phyloP scores from a whole-genome alignment of 2,329 filamentous ascomycete genomes.

The Aureobasidium mangrovei region DNA sequence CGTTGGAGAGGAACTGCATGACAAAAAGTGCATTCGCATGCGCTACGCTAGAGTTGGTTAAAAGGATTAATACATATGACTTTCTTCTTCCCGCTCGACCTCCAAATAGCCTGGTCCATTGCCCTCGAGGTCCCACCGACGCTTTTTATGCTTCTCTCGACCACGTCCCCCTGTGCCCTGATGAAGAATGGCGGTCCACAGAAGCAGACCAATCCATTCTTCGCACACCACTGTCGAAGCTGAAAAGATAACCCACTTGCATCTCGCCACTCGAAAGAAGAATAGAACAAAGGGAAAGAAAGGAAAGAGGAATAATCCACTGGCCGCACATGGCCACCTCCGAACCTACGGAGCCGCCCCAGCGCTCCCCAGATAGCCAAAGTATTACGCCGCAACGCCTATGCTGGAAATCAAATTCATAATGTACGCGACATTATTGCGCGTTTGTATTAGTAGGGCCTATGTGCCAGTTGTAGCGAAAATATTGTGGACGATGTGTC shows the following conservation, averaged over 20 bases:
- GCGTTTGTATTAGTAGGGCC: constrained; percentile 14
- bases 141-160: constrained; percentile 2
- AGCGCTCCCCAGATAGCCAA: constrained; percentile 10
- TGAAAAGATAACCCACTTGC: neutral
- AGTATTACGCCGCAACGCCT: constrained; percentile 13
- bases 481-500: constrained; percentile 2
- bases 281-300: neutral
- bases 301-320: neutral
- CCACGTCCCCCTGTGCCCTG: neutral
- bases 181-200: neutral
- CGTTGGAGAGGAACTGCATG: neutral
- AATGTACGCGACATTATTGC: constrained; percentile 5
- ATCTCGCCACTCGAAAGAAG: neutral
- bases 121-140: neutral
- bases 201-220: neutral
- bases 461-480: constrained; percentile 9
- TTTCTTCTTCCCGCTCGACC: neutral
- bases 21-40: constrained; percentile 1
- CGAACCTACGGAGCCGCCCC: constrained; percentile 2
- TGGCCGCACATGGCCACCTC: constrained; percentile 1
- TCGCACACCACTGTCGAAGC: neutral
- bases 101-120: neutral
- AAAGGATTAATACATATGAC: constrained; percentile 9
- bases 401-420: constrained; percentile 15
- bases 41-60: neutral